Evolutionary conservation across 352 stramenopile species (phyloP).

Genomic region (Aphanomyces stellatus): DNA sequence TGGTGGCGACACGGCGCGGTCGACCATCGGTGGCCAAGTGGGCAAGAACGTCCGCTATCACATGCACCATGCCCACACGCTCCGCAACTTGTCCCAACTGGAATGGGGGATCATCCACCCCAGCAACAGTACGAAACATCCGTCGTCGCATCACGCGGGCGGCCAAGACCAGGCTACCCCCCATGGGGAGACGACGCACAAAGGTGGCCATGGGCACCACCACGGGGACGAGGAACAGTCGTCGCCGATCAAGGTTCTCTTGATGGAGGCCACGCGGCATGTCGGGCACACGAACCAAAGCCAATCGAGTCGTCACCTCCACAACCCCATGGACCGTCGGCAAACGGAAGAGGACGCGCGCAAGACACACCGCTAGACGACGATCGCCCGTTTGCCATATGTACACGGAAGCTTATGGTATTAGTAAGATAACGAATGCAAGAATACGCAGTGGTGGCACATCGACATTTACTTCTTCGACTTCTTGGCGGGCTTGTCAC

Average conservation of each 20-base stretch:
- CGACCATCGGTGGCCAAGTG: not conserved
- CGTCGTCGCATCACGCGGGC: too few species aligned
- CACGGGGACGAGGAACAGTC: too few species aligned
- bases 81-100: not conserved
- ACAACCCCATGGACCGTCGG: not conserved
- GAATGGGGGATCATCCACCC: constrained; percentile 13
- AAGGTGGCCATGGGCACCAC: too few species aligned
- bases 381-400: not conserved
- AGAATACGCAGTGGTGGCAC: not conserved
- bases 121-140: not conserved
- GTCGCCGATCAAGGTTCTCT: not conserved
- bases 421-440: not conserved
- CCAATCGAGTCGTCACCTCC: too few species aligned
- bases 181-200: too few species aligned
- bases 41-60: constrained; percentile 5
- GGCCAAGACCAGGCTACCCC: too few species aligned
- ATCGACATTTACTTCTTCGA: constrained; percentile 13
- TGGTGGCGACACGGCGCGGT: not conserved
- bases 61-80: constrained; percentile 1
- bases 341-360: not conserved
- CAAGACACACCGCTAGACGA: not conserved
- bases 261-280: not conserved
- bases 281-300: too few species aligned
- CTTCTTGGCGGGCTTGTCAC: not conserved
- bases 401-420: too few species aligned